A percentile compares a stretch with the other conserved stretches of the same genome.
Evolutionary conservation across 441 rosid genomes (phyloP).

Genomic region (Daphne laureola): DNA sequence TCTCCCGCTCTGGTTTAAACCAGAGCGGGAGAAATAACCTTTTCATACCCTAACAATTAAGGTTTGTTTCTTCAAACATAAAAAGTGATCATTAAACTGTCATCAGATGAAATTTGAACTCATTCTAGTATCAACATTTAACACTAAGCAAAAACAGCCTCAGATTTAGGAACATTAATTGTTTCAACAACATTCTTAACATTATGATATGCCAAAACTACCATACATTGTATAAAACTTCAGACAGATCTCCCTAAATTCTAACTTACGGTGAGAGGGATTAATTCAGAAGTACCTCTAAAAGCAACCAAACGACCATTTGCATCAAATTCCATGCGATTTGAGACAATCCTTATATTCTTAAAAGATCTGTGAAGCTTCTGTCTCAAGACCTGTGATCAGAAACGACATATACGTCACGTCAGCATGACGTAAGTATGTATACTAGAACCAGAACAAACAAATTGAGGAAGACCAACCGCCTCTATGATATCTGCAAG

Average conservation of each 20-base stretch:
- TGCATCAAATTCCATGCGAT: constrained; percentile 59
- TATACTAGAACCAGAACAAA: constrained; percentile 1
- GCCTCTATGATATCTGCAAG: constrained; percentile 93
- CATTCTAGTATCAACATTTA: too few species aligned
- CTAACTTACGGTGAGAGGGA: neutral
- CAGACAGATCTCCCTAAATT: neutral
- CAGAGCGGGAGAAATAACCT: too few species aligned
- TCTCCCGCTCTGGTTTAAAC: too few species aligned
- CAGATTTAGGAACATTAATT: too few species aligned
- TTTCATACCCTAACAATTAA: too few species aligned
- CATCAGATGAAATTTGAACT: too few species aligned
- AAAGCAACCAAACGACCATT: constrained; percentile 57
- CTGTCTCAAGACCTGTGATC: constrained; percentile 71
- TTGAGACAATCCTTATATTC: constrained; percentile 72
- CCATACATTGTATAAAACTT: too few species aligned
- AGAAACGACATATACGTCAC: constrained; percentile 4
- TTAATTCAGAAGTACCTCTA: constrained; percentile 41
- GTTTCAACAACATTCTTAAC: too few species aligned
- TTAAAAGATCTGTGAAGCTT: constrained; percentile 59
- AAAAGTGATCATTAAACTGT: too few species aligned
- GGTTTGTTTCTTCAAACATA: too few species aligned
- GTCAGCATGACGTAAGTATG: neutral
- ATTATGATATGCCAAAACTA: too few species aligned
- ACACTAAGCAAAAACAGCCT: too few species aligned
- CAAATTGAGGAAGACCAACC: constrained; percentile 29